These are phyloP conservation scores for Drechmeria coniospora DNA, from an alignment of 2,329 filamentous ascomycete species.

Conservation along the genomic window DNA sequence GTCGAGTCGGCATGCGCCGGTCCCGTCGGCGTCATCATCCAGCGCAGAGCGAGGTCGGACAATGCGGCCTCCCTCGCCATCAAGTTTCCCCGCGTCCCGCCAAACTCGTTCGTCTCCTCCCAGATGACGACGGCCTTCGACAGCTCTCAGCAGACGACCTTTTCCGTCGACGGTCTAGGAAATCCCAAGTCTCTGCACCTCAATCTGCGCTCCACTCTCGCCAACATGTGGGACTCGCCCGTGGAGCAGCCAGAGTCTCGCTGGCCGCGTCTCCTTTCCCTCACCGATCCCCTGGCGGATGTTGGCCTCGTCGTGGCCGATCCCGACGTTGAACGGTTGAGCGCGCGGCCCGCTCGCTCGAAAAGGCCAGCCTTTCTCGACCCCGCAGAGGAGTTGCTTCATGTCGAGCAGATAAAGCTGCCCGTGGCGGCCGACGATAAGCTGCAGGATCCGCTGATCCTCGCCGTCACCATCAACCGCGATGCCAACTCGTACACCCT, in stretches of 20 bases:
- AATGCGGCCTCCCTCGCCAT: constrained; percentile 34
- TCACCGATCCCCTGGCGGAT: constrained; percentile 76
- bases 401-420: constrained; percentile 55
- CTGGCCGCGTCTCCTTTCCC: constrained; percentile 62
- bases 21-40: constrained; percentile 69
- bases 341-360: constrained; percentile 19
- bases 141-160: constrained; percentile 32
- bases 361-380: constrained; percentile 48
- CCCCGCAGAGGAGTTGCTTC: constrained; percentile 66
- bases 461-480: constrained; percentile 70
- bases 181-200: constrained; percentile 38
- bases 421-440: constrained; percentile 23
- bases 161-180: constrained; percentile 41
- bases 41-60: constrained; percentile 52
- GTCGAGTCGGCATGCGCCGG: constrained; percentile 76
- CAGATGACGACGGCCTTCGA: constrained; percentile 42
- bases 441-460: constrained; percentile 39
- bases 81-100: constrained; percentile 48
- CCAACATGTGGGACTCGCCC: constrained; percentile 41
- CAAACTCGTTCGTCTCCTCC: constrained; percentile 69
- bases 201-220: constrained; percentile 36
- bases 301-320: constrained; percentile 65
- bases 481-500: constrained; percentile 65
- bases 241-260: constrained; percentile 38
- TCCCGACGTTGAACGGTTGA: constrained; percentile 23